Evolutionary conservation across 2,329 filamentous ascomycete species (phyloP).

Genomic region (Arthrobotrys sinensis): DNA sequence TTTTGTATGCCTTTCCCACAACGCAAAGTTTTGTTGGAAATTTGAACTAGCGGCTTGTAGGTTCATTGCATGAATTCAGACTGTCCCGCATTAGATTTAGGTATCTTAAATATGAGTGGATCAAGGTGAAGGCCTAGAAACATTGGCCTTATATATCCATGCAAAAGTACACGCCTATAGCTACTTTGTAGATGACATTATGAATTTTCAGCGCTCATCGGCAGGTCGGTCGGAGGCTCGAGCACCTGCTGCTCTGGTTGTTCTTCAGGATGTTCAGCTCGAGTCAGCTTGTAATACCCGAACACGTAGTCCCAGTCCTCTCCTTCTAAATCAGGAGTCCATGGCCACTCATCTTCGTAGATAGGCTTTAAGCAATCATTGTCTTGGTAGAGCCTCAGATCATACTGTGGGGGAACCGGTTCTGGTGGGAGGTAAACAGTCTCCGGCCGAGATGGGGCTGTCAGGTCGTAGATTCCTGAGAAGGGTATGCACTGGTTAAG

Average conservation of each 20-base stretch:
- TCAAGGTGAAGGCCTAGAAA: no score
- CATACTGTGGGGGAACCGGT: background rate
- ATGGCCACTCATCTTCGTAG: slow-evolving; percentile 41
- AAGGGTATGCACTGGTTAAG: slow-evolving; percentile 21
- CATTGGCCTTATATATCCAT: no score
- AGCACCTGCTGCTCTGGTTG: background rate
- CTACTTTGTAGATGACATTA: no score
- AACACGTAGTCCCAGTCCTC: slow-evolving; percentile 1
- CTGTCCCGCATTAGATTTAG: no score
- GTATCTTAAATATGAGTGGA: no score
- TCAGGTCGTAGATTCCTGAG: slow-evolving; percentile 8
- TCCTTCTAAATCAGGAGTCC: background rate
- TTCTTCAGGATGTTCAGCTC: background rate
- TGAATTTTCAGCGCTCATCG: background rate
- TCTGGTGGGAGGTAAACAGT: slow-evolving; percentile 29
- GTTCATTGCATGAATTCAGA: no score
- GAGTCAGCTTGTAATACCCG: slow-evolving; percentile 27
- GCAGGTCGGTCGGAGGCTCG: background rate
- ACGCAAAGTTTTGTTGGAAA: slow-evolving; percentile 37
- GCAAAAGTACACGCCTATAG: no score
- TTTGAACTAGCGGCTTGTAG: background rate
- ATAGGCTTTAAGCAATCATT: slow-evolving; percentile 26
- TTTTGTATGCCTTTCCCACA: background rate
- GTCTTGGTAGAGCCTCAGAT: slow-evolving; percentile 36
- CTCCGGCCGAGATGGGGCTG: slow-evolving; percentile 10